A percentile compares a stretch with the other conserved stretches of the same genome.
Evolutionary conservation across 768 basidiomycete species (phyloP).

Genomic region (Hericium erinaceus): DNA sequence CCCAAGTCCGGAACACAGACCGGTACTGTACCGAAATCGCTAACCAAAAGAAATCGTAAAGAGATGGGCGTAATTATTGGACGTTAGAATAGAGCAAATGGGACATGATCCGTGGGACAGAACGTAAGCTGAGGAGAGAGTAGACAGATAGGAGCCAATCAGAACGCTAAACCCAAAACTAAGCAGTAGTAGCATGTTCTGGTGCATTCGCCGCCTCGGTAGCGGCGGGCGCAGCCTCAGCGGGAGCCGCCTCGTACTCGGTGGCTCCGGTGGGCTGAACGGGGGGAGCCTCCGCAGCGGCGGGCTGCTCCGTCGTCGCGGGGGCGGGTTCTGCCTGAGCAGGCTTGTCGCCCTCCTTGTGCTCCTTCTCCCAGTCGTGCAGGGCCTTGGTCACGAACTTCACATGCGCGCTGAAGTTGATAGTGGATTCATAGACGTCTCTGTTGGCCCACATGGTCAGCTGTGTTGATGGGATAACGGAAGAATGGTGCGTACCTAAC

Average conservation of each 20-base stretch:
- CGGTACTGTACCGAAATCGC: too few species aligned
- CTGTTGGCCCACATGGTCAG: constrained; percentile 23
- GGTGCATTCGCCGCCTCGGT: not conserved
- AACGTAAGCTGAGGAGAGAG: too few species aligned
- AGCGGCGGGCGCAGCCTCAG: not conserved
- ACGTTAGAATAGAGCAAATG: too few species aligned
- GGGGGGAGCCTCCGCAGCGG: not conserved
- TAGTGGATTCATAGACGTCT: constrained; percentile 47
- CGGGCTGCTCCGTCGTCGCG: constrained; percentile 15
- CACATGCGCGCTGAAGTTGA: constrained; percentile 56
- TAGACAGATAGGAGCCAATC: too few species aligned
- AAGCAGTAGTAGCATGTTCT: too few species aligned
- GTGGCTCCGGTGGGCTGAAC: too few species aligned
- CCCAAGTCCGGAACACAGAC: too few species aligned
- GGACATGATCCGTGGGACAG: too few species aligned
- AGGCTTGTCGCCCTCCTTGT: constrained; percentile 11
- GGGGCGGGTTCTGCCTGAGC: not conserved
- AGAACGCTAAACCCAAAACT: too few species aligned
- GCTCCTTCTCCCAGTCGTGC: constrained; percentile 15
- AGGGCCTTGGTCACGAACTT: constrained; percentile 69
- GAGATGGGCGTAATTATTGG: too few species aligned
- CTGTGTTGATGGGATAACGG: not conserved
- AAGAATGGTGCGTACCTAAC: constrained; percentile 36
- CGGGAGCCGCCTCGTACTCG: constrained; percentile 11
- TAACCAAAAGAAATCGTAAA: too few species aligned